Conservation (phyloP, 2,329 filamentous ascomycete genomes). For the Talaromyces sp. region DNA sequence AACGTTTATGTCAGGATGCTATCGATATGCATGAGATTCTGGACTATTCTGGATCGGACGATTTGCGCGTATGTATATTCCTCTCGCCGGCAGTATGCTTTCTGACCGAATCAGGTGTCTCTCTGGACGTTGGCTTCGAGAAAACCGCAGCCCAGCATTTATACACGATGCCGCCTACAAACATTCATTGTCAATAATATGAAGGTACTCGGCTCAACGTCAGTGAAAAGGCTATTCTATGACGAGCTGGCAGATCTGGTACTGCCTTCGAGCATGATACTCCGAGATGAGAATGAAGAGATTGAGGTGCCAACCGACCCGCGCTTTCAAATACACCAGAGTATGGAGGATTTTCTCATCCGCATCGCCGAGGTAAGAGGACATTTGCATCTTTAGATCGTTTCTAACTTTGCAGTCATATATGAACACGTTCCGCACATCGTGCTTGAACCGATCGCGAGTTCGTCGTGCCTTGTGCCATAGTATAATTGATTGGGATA, state of each 20-base stretch:
- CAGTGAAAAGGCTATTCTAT: constrained; percentile 70
- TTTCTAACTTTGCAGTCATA: constrained; percentile 55
- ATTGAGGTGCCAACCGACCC: constrained; percentile 70
- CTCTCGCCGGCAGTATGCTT: constrained; percentile 6
- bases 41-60: constrained; percentile 62
- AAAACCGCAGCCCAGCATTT: constrained; percentile 76
- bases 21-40: constrained; percentile 64
- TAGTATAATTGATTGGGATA: constrained; percentile 75
- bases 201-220: constrained; percentile 61
- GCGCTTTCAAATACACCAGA: constrained; percentile 64
- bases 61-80: constrained; percentile 56
- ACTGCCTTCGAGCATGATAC: constrained; percentile 64
- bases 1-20: constrained; percentile 66
- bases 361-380: constrained; percentile 43
- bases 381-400: background rate
- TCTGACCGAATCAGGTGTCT: constrained; percentile 54
- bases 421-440: constrained; percentile 73
- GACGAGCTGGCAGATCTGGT: constrained; percentile 75
- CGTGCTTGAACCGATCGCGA: constrained; percentile 86
- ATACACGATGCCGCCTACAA: constrained; percentile 74
- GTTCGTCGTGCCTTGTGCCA: constrained; percentile 87
- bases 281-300: constrained; percentile 70
- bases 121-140: constrained; percentile 69
- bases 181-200: constrained; percentile 69
- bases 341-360: constrained; percentile 65